phyloP scores from a whole-genome alignment of 345 rosid species.

The Eucalyptus rudis region DNA sequence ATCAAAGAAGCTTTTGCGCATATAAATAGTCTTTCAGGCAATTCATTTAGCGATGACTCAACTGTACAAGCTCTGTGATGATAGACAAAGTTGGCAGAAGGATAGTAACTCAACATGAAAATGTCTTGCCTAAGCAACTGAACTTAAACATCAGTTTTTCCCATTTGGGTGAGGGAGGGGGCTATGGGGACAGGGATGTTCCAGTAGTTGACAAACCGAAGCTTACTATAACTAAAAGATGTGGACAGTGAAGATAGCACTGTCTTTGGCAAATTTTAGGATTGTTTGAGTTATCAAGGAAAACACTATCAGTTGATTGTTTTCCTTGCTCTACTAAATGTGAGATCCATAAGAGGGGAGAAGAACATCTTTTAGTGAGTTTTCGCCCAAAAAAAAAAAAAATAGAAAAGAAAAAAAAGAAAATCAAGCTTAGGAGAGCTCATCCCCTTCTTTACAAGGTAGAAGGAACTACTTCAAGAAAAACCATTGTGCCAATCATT shows the following conservation, averaged over 20 bases:
- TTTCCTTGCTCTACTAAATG: neutral
- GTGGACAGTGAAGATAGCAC: neutral
- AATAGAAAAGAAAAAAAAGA: neutral
- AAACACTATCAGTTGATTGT: neutral
- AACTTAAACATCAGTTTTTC: neutral
- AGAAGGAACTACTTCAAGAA: neutral
- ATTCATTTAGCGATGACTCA: neutral
- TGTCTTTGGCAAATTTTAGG: neutral
- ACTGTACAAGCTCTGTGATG: neutral
- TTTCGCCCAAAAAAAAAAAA: neutral
- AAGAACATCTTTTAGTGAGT: neutral
- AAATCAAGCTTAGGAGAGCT: neutral
- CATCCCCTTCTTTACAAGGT: neutral
- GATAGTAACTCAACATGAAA: neutral
- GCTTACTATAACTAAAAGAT: neutral
- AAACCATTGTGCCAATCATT: neutral
- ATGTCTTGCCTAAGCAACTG: neutral
- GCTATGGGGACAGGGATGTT: neutral
- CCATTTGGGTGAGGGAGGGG: neutral
- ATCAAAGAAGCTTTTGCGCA: neutral
- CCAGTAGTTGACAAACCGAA: neutral
- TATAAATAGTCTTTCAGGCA: neutral
- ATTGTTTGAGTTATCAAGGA: neutral
- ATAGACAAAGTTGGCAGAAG: neutral
- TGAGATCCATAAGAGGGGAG: neutral